Base-by-base conservation (phyloP, 129 eudicot genomes). In the Daucus carota region DNA sequence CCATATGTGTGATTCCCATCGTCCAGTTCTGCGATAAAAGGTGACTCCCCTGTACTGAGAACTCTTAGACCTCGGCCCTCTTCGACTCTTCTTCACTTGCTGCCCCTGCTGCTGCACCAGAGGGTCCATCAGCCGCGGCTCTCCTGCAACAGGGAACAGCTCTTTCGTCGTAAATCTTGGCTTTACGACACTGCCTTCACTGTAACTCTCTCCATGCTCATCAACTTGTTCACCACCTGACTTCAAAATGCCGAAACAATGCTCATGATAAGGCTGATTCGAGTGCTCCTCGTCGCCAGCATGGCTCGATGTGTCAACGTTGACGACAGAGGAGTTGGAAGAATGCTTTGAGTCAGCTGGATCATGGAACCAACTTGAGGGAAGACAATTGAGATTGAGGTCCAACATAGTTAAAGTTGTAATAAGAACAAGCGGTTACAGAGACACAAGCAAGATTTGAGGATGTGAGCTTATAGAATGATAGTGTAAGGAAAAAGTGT, bases 1-100 rank as follows among this genome's bases (percentile, higher is more conserved):
- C 97, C 97, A 91, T 70, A 91, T 91, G 59, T 91, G 97, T 66
- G 97, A 91, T 83, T 91, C 97, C 97, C 97, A 91, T 87, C 97
- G 73, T 74, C 97, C 94, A 46, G 97, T 91, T 73, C 94, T 81
- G 50, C 97, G 88, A 73, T 91, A 91, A 78, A 88, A 91, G 1
- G 97, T 91, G 76, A 91, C 97, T 33, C 97, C 97, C 17, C 97
- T 86, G 73, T 91, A 88, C 86, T 91, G 97, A 41, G 97, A 91
- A 73, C 97, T 91, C 75, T 90, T 83, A 12, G 97, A 88, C 94
- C 94, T 81, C 31, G 97, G 97, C 62, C 97, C 97, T 70, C 97
- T 86, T 76, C 97, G 78, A 76, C 97, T 88, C 83, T 88, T 91
- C 94, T 82, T 91, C 26, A 87, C 86, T 75, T 81, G 91, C 82